Conservation (phyloP, 2,329 filamentous ascomycete species). For the Phaeosphaeriaceae sp. region DNA sequence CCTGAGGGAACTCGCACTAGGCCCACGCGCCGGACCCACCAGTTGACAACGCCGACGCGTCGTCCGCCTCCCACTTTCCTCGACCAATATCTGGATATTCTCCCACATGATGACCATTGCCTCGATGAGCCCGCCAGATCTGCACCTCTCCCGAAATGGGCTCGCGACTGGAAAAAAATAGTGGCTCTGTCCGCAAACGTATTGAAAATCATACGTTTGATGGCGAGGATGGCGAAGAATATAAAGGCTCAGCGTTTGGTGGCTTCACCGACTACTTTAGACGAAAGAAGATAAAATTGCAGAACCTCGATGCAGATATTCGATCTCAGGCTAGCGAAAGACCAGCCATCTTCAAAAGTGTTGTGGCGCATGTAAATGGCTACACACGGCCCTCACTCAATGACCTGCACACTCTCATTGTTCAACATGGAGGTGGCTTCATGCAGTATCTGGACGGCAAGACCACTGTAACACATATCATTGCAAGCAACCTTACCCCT, state of each 20-base stretch:
- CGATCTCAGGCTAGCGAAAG: slow-evolving; percentile 72
- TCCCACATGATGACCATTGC: slow-evolving; percentile 35
- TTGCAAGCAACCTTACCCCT: slow-evolving; percentile 85
- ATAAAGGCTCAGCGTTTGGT: slow-evolving; percentile 83
- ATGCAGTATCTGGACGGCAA: slow-evolving; percentile 95
- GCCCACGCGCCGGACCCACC: too few species aligned
- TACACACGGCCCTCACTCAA: slow-evolving; percentile 95
- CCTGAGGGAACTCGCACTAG: too few species aligned
- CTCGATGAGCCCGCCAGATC: slow-evolving; percentile 25
- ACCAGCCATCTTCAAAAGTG: slow-evolving; percentile 85
- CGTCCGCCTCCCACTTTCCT: neutral
- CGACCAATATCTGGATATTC: neutral
- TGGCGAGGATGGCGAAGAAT: slow-evolving; percentile 88
- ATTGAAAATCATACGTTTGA: slow-evolving; percentile 76
- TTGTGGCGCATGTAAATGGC: slow-evolving; percentile 91
- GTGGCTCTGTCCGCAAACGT: slow-evolving; percentile 65
- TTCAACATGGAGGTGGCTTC: slow-evolving; percentile 92
- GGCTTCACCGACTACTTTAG: slow-evolving; percentile 92
- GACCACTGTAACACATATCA: slow-evolving; percentile 93
- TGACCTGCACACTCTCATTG: slow-evolving; percentile 85
- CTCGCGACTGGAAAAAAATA: slow-evolving; percentile 66
- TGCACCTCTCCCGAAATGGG: slow-evolving; percentile 57
- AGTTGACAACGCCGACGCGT: too few species aligned
- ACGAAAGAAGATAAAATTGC: slow-evolving; percentile 95
- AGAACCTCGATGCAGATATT: slow-evolving; percentile 87